Conservation (phyloP, 2,329 filamentous ascomycete genomes). For the Ilyonectria sp. region DNA sequence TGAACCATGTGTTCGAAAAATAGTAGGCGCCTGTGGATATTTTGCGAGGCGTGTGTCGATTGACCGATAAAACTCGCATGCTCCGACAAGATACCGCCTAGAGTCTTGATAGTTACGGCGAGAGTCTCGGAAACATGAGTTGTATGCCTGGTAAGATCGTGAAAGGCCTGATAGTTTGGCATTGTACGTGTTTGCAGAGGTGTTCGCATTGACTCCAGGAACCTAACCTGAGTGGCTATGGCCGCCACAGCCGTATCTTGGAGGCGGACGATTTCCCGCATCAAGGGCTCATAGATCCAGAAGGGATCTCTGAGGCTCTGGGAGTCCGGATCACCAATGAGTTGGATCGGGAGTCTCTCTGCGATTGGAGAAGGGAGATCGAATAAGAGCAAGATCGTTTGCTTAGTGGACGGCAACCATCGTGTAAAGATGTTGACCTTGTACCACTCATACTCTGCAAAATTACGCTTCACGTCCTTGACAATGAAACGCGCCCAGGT, state of each 20-base stretch:
- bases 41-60: conserved; percentile 18
- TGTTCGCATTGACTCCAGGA: too few species aligned
- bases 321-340: not conserved
- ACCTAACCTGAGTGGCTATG: too few species aligned
- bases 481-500: conserved; percentile 14
- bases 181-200: conserved; percentile 19
- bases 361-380: not conserved
- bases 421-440: conserved; percentile 12
- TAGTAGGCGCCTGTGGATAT: conserved; percentile 50
- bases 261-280: conserved; percentile 1
- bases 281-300: conserved; percentile 11
- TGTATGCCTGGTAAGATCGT: conserved; percentile 60
- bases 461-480: not conserved
- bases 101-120: conserved; percentile 49
- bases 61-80: conserved; percentile 44
- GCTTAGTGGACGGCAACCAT: not conserved
- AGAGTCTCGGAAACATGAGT: conserved; percentile 62
- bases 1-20: conserved; percentile 53
- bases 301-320: not conserved
- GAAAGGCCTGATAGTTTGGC: conserved; percentile 54
- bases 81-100: conserved; percentile 25
- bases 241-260: conserved; percentile 2
- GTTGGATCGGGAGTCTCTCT: not conserved
- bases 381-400: conserved; percentile 4
- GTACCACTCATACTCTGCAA: conserved; percentile 1